Evolutionary conservation across 495 filamentous ascomycete genomes (phyloP), one percentile per base, ranked within the genome.

Genomic region (Entonaema liquescens): DNA sequence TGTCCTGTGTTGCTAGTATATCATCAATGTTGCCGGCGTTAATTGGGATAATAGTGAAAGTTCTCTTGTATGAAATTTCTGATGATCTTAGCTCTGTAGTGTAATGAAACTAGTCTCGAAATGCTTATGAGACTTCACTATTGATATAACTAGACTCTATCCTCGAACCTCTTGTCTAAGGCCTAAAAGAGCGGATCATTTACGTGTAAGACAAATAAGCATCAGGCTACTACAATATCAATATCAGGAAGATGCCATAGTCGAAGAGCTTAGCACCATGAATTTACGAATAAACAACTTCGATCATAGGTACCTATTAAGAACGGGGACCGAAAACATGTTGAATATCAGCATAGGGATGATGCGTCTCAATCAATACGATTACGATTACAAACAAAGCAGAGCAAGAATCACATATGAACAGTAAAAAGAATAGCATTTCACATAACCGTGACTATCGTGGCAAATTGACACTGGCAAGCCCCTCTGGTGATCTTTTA

Each of bases 401-500:
- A 40, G 17, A 17, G 31, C 29, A 38, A 42, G 19, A 59, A 36
- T 59, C 56, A 35, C 29, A 56, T 2, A 12, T 2, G 1, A 31
- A 56, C 29, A 19, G 15, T 12, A 31, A 33, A 19, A 19, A 31
- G 53, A 35, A 56, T 19, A 35, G 29, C 26, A 53, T 53, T 29
- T 59, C 54, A 57, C 33, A 25, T 19, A 36, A 36, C 12, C 19
- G 31, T 57, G 31, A 23, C 31, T 33, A 57, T 38, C 31, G 25
- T 26, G 42, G 28, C n/a, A 50, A 49, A 49, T 38, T 31, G 52
- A 26, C 29, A 63, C 53, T 63, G 63, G 63, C 54, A 59, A 60
- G 19, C 33, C 40, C 68, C 65, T 64, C 73, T 71, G 68, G 59
- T 72, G 73, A 77, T 73, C 73, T 76, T 77, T 74, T 76, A 77